Conservation (phyloP, 768 basidiomycete species). For the Hygrophoropsis aurantiaca region DNA sequence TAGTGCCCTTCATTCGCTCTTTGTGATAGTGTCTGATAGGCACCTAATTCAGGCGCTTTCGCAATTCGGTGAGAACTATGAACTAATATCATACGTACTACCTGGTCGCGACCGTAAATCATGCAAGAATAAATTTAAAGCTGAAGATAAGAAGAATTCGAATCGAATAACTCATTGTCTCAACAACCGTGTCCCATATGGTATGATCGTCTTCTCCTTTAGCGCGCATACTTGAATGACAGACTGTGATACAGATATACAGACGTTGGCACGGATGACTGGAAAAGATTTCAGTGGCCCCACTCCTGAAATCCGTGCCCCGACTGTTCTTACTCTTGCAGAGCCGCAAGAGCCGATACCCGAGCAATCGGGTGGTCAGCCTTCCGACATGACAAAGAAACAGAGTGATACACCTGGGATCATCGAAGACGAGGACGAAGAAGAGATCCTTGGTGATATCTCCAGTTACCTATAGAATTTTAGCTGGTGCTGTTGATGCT, state of each 20-base stretch:
- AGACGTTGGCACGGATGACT: conserved; percentile 73
- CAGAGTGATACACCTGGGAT: conserved; percentile 35
- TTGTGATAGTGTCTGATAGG: conserved; percentile 5
- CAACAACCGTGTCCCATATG: conserved; percentile 74
- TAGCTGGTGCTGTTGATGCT: too few relatives aligned
- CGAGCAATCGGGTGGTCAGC: not conserved
- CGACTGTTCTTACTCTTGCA: conserved; percentile 32
- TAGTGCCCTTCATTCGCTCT: conserved; percentile 23
- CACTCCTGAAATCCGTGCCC: conserved; percentile 62
- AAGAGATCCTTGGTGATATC: conserved; percentile 31
- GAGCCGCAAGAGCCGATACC: conserved; percentile 15
- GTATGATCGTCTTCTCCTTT: conserved; percentile 38
- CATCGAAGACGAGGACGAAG: conserved; percentile 29
- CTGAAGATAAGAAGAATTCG: conserved; percentile 81
- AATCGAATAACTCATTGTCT: conserved; percentile 74
- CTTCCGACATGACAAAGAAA: not conserved
- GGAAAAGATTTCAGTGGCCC: conserved; percentile 86
- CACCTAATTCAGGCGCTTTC: conserved; percentile 65
- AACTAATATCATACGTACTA: conserved; percentile 83
- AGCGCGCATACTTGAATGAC: not conserved
- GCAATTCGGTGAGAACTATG: conserved; percentile 92
- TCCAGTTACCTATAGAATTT: conserved; percentile 18
- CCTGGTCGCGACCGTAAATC: conserved; percentile 85
- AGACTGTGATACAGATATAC: conserved; percentile 64
- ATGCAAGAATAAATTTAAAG: conserved; percentile 92